Conservation (phyloP, 208 protist genomes). For the Trypanosoma lewisi region DNA sequence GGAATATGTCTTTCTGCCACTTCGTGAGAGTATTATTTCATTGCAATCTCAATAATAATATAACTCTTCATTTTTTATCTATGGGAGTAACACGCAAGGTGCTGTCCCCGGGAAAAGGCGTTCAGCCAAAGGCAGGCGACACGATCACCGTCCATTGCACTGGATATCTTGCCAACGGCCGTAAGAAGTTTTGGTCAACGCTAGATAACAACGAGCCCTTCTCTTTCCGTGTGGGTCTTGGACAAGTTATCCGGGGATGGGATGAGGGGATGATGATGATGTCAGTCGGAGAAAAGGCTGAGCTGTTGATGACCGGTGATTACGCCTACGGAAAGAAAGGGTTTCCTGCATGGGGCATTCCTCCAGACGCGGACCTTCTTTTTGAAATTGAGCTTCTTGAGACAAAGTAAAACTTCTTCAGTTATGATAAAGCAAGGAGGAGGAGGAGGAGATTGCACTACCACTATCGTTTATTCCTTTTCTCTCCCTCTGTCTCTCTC, state of each 20-base stretch:
- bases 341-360: constrained; percentile 90
- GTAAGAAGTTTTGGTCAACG: constrained; percentile 91
- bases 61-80: background rate
- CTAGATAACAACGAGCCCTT: constrained; percentile 87
- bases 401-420: constrained; percentile 38
- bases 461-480: constrained; percentile 15
- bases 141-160: constrained; percentile 88
- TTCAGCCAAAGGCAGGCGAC: constrained; percentile 55
- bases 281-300: constrained; percentile 71
- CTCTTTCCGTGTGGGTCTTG: constrained; percentile 86
- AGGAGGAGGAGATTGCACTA: background rate
- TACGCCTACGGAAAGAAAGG: constrained; percentile 85
- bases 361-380: constrained; percentile 67
- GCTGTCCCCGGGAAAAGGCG: constrained; percentile 61
- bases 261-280: constrained; percentile 93
- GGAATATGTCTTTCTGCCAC: background rate
- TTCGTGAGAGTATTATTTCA: background rate
- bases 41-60: background rate
- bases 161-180: constrained; percentile 79
- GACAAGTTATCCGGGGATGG: constrained; percentile 95
- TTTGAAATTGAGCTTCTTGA: constrained; percentile 91
- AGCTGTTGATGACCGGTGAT: constrained; percentile 78
- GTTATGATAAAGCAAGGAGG: background rate
- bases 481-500: background rate
- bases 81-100: constrained; percentile 81